Evolutionary conservation across 2,329 filamentous ascomycete species (phyloP).

Genomic region (Trichoderma afroharzianum): DNA sequence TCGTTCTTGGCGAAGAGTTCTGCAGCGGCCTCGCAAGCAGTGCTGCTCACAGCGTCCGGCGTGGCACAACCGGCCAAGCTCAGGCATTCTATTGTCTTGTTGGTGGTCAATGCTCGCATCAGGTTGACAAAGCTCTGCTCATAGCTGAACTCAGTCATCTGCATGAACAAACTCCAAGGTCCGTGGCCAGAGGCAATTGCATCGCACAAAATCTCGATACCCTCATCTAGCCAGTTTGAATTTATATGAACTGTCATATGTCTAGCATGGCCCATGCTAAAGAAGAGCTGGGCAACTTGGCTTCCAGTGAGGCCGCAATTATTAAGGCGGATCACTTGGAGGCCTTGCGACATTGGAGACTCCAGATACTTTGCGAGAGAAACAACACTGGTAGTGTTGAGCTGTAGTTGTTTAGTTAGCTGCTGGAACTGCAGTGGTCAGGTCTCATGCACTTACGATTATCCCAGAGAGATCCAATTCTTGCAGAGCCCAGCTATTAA

Average conservation of each 20-base stretch:
- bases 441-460: conserved; percentile 36
- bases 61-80: conserved; percentile 54
- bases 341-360: conserved; percentile 35
- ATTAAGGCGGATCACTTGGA: conserved; percentile 47
- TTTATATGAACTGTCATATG: conserved; percentile 48
- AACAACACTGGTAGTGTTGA: conserved; percentile 48
- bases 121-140: conserved; percentile 51
- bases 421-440: too few relatives aligned
- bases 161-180: conserved; percentile 48
- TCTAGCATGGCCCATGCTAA: conserved; percentile 46
- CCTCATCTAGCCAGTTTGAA: conserved; percentile 51
- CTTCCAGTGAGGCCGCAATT: conserved; percentile 50
- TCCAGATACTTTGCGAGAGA: conserved; percentile 46
- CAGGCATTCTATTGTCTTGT: conserved; percentile 48
- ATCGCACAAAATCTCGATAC: conserved; percentile 47
- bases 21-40: conserved; percentile 47
- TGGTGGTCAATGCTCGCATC: conserved; percentile 47
- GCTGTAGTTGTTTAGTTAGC: conserved; percentile 28
- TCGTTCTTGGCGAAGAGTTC: conserved; percentile 50
- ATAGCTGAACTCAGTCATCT: conserved; percentile 55
- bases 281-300: conserved; percentile 49
- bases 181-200: conserved; percentile 46
- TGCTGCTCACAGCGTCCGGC: conserved; percentile 42
- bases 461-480: conserved; percentile 54
- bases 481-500: conserved; percentile 46